These are phyloP conservation scores for Acacia confusa DNA, from an alignment of 306 rosid species.

Conservation along the genomic window DNA sequence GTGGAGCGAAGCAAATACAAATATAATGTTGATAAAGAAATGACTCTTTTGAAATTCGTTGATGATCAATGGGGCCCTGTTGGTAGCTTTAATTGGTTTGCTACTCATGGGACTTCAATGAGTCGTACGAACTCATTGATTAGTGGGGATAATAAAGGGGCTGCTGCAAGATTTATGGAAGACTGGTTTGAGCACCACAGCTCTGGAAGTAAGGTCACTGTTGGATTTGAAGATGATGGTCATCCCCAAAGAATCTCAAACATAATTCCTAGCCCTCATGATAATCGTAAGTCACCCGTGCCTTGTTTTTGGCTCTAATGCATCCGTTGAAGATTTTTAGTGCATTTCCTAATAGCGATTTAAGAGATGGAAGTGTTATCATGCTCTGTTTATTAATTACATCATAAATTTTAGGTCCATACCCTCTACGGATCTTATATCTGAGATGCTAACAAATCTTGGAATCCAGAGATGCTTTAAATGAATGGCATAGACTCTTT, in stretches of 20 bases:
- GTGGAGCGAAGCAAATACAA: constrained; percentile 68
- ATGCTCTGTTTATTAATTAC: not conserved
- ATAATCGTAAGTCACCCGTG: constrained; percentile 42
- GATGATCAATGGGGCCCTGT: constrained; percentile 84
- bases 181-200: constrained; percentile 76
- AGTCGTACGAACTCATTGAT: constrained; percentile 79
- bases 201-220: constrained; percentile 24
- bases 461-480: no score
- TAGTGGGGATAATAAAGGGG: constrained; percentile 96
- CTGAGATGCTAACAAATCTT: no score
- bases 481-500: no score
- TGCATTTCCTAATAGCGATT: constrained; percentile 11
- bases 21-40: constrained; percentile 81
- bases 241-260: constrained; percentile 47
- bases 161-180: constrained; percentile 95
- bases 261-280: constrained; percentile 42
- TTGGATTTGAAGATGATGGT: constrained; percentile 30
- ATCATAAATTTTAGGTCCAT: no score
- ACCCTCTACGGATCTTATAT: no score
- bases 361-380: not conserved
- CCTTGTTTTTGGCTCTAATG: constrained; percentile 20
- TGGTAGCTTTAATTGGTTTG: constrained; percentile 94
- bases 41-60: constrained; percentile 86
- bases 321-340: constrained; percentile 15
- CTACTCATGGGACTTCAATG: constrained; percentile 98